Evolutionary conservation across 805 yeast genomes (phyloP).

Genomic region (Candida incommunis): DNA sequence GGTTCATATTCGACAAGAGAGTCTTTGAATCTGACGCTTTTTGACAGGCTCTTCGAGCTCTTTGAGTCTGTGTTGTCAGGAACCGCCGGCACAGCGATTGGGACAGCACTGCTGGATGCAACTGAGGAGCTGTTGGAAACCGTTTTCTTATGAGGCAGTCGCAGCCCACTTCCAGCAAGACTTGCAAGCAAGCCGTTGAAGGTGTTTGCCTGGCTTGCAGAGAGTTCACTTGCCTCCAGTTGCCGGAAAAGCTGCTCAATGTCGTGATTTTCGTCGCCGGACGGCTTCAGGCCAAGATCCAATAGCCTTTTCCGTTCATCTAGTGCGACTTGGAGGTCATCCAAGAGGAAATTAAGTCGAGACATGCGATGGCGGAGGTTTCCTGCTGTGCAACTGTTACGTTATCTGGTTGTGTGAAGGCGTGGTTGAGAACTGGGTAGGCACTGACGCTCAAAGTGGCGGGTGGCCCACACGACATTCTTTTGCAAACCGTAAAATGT

Average conservation of each 20-base stretch:
- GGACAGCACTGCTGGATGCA: background rate
- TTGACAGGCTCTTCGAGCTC: conserved; percentile 5
- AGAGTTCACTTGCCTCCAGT: conserved; percentile 4
- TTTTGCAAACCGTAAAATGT: too few species aligned
- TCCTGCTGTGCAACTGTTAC: too few species aligned
- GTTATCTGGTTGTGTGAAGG: too few species aligned
- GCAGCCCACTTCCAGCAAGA: background rate
- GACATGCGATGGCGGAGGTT: too few species aligned
- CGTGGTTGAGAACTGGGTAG: too few species aligned
- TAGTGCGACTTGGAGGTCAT: conserved; percentile 18
- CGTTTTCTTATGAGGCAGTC: background rate
- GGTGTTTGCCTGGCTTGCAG: background rate
- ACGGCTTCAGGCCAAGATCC: conserved; percentile 15
- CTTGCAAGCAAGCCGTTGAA: background rate
- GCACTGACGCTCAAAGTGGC: too few species aligned
- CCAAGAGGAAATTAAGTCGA: conserved; percentile 10
- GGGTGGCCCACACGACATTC: too few species aligned
- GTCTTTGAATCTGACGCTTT: conserved; percentile 18
- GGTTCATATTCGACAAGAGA: conserved; percentile 13
- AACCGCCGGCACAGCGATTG: background rate
- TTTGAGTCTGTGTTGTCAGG: background rate
- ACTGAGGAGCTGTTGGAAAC: background rate
- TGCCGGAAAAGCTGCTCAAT: conserved; percentile 12
- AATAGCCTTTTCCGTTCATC: conserved; percentile 19
- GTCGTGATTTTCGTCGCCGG: conserved; percentile 17